Evolutionary conservation across 768 basidiomycete species (phyloP).

Genomic region (Xerocomellus amylosporus): DNA sequence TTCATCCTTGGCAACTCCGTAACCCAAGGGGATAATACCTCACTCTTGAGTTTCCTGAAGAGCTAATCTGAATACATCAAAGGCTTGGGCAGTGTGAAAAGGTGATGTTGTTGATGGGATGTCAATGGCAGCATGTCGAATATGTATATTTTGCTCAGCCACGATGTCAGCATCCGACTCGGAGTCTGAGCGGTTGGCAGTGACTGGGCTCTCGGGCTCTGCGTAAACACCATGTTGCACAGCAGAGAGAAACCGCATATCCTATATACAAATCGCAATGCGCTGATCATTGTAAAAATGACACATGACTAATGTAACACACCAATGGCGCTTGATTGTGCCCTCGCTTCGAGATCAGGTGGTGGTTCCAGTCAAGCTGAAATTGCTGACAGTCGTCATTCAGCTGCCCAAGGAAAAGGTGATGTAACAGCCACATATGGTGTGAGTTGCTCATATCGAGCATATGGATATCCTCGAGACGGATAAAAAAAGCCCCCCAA

Average conservation of each 20-base stretch:
- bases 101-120: not conserved
- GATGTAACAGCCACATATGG: conserved; percentile 46
- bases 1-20: conserved; percentile 5
- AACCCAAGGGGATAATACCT: conserved; percentile 3
- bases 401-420: conserved; percentile 37
- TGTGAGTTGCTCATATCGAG: conserved; percentile 29
- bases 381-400: conserved; percentile 38
- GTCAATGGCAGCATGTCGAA: not conserved
- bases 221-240: not conserved
- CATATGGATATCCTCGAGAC: conserved; percentile 33
- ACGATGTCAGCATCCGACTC: not conserved
- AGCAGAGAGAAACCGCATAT: not conserved
- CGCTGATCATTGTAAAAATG: too few relatives aligned
- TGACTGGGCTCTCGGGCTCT: not conserved
- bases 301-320: not conserved
- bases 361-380: conserved; percentile 38
- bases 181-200: not conserved
- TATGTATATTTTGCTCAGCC: not conserved
- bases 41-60: not conserved
- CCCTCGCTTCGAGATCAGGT: conserved; percentile 26
- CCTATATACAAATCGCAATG: not conserved
- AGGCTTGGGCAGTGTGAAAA: not conserved
- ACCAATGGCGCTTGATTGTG: conserved; percentile 1
- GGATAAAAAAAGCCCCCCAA: conserved; percentile 44
- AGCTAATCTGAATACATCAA: not conserved